These are phyloP conservation scores for Neoscytalidium dimidiatum DNA, from an alignment of 2,329 filamentous ascomycete species.

Conservation along the genomic window DNA sequence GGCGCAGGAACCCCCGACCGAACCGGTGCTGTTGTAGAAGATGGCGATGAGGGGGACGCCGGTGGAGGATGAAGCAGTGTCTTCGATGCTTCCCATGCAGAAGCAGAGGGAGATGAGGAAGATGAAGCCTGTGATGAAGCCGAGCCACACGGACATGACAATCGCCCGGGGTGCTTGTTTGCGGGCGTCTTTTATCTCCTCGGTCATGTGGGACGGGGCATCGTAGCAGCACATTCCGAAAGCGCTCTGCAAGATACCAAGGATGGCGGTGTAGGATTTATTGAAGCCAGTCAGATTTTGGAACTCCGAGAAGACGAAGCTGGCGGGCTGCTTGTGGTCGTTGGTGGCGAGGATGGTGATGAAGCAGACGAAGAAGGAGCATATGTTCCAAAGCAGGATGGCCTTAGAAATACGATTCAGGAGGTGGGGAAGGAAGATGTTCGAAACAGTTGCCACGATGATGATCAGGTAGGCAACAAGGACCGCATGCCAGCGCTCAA, in stretches of 20 bases:
- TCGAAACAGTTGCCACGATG: slow-evolving; percentile 46
- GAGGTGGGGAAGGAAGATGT: slow-evolving; percentile 53
- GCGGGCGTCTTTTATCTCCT: slow-evolving; percentile 55
- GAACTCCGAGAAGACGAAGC: slow-evolving; percentile 58
- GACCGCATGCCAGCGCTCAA: slow-evolving; percentile 59
- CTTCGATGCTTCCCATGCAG: slow-evolving; percentile 53
- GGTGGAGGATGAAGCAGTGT: slow-evolving; percentile 48
- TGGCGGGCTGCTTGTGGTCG: slow-evolving; percentile 54
- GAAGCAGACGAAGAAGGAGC: slow-evolving; percentile 54
- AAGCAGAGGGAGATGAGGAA: slow-evolving; percentile 54
- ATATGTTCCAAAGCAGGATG: slow-evolving; percentile 56
- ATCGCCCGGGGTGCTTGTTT: slow-evolving; percentile 55
- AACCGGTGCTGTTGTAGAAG: slow-evolving; percentile 52
- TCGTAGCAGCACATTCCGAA: slow-evolving; percentile 59
- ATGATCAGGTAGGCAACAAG: slow-evolving; percentile 55
- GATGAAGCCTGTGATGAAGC: slow-evolving; percentile 49
- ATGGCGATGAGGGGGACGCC: slow-evolving; percentile 57
- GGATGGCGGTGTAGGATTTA: slow-evolving; percentile 52
- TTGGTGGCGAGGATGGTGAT: slow-evolving; percentile 57
- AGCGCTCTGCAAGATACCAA: slow-evolving; percentile 56
- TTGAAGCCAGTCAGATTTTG: slow-evolving; percentile 58
- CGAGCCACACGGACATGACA: slow-evolving; percentile 47
- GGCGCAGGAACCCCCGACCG: slow-evolving; percentile 46
- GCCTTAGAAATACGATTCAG: slow-evolving; percentile 54
- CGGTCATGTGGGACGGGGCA: slow-evolving; percentile 55